phyloP scores from a whole-genome alignment of 1,284 basidiomycete genomes.

The Hymenochaete sp. region DNA sequence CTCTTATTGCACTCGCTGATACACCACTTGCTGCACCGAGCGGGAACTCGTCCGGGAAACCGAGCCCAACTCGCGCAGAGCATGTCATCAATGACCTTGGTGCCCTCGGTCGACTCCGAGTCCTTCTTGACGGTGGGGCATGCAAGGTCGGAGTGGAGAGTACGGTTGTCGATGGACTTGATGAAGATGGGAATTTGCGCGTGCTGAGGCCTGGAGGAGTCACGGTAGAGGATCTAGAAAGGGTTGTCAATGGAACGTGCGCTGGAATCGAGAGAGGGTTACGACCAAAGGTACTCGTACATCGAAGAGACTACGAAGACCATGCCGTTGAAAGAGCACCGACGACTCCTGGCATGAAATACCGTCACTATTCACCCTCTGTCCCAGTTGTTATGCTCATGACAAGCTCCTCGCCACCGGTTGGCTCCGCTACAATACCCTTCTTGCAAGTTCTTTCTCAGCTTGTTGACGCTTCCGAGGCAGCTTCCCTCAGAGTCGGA shows the following conservation, averaged over 20 bases:
- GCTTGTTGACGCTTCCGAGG: conserved; percentile 36
- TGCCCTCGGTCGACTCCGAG: conserved; percentile 48
- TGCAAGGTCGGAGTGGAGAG: conserved; percentile 91
- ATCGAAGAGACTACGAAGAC: conserved; percentile 66
- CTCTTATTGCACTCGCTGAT: conserved; percentile 71
- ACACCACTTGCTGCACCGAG: conserved; percentile 90
- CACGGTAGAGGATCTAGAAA: conserved; percentile 80
- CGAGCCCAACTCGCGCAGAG: conserved; percentile 85
- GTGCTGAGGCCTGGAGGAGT: conserved; percentile 90
- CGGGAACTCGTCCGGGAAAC: conserved; percentile 91
- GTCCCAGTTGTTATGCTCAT: conserved; percentile 75
- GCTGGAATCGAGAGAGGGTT: too few species aligned
- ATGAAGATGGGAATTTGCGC: conserved; percentile 64
- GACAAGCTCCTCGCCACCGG: conserved; percentile 37
- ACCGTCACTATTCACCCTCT: conserved; percentile 90
- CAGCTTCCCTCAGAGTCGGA: conserved; percentile 43
- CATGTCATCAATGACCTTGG: conserved; percentile 81
- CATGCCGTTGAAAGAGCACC: conserved; percentile 63
- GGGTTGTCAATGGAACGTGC: conserved; percentile 39
- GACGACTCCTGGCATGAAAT: conserved; percentile 99
- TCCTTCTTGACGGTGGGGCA: conserved; percentile 89
- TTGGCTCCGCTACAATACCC: conserved; percentile 25
- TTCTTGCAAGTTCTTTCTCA: conserved; percentile 20
- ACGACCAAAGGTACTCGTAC: conserved; percentile 60
- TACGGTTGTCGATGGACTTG: conserved; percentile 87